A percentile compares a stretch with the other conserved stretches of the same genome.
phyloP scores from a whole-genome alignment of 495 filamentous ascomycete species.

The Xylaria sp. region DNA sequence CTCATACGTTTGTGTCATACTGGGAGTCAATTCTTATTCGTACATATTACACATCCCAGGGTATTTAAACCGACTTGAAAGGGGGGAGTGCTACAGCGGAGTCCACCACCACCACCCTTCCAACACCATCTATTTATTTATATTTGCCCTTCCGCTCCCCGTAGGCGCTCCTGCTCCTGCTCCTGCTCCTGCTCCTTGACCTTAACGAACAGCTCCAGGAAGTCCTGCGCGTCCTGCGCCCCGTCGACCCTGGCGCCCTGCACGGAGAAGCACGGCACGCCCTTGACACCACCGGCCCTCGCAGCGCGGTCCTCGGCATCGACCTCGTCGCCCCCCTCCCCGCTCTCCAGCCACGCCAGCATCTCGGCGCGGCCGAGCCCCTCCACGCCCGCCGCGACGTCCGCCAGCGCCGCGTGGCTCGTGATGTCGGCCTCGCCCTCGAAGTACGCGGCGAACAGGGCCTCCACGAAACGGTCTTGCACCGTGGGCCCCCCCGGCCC shows the following conservation, averaged over 20 bases:
- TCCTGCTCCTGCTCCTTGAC: slow-evolving; percentile 48
- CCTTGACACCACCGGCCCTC: slow-evolving; percentile 62
- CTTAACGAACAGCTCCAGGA: slow-evolving; percentile 62
- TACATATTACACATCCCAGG: background rate
- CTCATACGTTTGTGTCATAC: background rate
- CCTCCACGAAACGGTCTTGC: slow-evolving; percentile 71
- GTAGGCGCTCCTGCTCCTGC: background rate
- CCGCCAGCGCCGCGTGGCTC: slow-evolving; percentile 61
- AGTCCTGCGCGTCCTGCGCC: slow-evolving; percentile 66
- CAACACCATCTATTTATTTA: background rate
- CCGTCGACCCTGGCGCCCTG: slow-evolving; percentile 69
- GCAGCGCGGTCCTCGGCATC: slow-evolving; percentile 72
- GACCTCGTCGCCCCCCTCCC: slow-evolving; percentile 70
- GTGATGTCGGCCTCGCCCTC: slow-evolving; percentile 83
- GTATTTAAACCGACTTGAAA: background rate
- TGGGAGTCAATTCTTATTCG: background rate
- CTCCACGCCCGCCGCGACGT: slow-evolving; percentile 68
- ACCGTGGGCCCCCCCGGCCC: too few relatives aligned
- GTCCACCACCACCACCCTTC: background rate
- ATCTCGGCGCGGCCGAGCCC: slow-evolving; percentile 67
- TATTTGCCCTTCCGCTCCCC: background rate
- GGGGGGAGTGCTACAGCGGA: too few relatives aligned
- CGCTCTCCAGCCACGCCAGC: slow-evolving; percentile 66
- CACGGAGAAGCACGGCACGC: slow-evolving; percentile 78
- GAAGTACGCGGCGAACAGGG: slow-evolving; percentile 76